Base-by-base conservation (phyloP, 1,139 yeast species). In the Saccharomyces hybrid region DNA sequence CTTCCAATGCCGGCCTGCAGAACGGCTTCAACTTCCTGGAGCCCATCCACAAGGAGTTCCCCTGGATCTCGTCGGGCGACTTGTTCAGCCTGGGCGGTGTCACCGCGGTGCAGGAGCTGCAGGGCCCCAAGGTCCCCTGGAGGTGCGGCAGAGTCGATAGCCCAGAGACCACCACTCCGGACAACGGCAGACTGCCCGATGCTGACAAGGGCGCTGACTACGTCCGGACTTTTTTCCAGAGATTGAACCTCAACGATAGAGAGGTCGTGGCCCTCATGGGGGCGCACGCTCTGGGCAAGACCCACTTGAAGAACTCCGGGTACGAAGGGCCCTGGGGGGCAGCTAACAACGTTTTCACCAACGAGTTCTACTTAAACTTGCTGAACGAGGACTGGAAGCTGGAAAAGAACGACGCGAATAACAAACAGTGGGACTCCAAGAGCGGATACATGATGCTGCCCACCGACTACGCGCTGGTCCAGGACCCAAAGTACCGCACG, bases 241-340 rank as follows among this genome's bases (percentile, higher is more conserved):
- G 95, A 73, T 76, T 88, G 80, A 90, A 90, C 9, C 84, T 89
- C 71, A 77, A 78, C 60, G 97, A 89, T 64, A 81, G 84, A 70
- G 96, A 90, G 72, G 85, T 86, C 61, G 96, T 87, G 54, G 91
- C 93, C 47, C 76, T 90, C 61, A 77, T 88, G 64, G 97, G 97
- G 60, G 96, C 96, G 44, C 97, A 90, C 72, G 82, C 87, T 57
- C 77, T 89, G 61, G 97, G 97, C 58, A 73, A 78, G 57, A 87
- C 96, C 67, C 96, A 88, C 72, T 70, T 76, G 34, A 65, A 74
- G 50, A 76, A 77, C 60, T 78, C 86, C 11, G 97, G 97, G 2
- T 91, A 75, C 70, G 95, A 86, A 59, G 97, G 97, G 51, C 96
- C 96, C 52, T 91, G 98, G 98, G 95, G 93, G 55, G 93, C 91